Evolutionary conservation across 257 asterid species (phyloP).

Genomic region (Fraxinus americana): DNA sequence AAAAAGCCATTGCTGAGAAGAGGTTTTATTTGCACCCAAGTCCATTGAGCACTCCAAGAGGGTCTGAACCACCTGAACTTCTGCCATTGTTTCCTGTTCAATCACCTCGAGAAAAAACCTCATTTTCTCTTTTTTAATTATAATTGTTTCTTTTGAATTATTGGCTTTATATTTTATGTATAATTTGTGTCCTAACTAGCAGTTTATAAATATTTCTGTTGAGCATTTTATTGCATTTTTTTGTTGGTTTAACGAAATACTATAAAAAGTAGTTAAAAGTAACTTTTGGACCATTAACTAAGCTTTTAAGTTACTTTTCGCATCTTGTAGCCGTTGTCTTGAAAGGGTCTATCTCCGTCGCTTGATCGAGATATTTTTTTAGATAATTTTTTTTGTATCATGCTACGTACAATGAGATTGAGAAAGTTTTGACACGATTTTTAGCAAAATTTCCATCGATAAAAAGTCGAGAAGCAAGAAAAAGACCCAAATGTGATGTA

Average conservation of each 20-base stretch:
- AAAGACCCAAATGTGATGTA: too few relatives aligned
- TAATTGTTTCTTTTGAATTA: not conserved
- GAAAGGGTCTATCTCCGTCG: too few relatives aligned
- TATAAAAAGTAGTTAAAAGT: too few relatives aligned
- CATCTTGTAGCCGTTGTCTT: too few relatives aligned
- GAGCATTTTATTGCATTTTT: not conserved
- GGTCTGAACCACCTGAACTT: conserved; percentile 75
- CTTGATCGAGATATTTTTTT: too few relatives aligned
- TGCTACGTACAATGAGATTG: too few relatives aligned
- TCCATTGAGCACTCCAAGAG: conserved; percentile 62
- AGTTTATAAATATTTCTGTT: not conserved
- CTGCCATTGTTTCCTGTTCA: conserved; percentile 76
- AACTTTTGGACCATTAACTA: too few relatives aligned
- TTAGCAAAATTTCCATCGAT: too few relatives aligned
- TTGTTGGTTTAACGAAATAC: not conserved
- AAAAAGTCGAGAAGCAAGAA: too few relatives aligned
- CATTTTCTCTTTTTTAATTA: conserved; percentile 6
- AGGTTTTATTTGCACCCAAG: conserved; percentile 77
- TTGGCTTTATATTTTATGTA: not conserved
- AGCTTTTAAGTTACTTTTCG: too few relatives aligned
- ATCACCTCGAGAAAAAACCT: conserved; percentile 38
- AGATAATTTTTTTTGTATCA: too few relatives aligned
- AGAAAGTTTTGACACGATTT: too few relatives aligned
- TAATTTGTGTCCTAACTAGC: not conserved
- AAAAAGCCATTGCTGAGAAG: conserved; percentile 60